Evolutionary conservation across 805 yeast species (phyloP), one percentile per base, ranked within the genome.

Genomic region (Barnettozyma populi): DNA sequence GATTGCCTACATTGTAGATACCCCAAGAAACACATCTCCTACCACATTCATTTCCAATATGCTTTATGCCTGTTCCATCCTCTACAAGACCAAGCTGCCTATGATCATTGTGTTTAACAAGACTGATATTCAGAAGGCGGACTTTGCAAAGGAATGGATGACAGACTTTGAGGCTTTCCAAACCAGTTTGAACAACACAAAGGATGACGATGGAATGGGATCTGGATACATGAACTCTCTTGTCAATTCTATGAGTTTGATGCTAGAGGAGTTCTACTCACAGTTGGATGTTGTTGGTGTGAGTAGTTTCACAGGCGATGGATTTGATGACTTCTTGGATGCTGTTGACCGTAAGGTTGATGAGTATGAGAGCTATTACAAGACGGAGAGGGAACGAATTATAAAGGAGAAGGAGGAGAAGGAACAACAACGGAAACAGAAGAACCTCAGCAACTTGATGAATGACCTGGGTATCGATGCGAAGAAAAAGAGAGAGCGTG

Each of bases 41-140:
- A 86, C 97, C 0, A 94, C 99, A 2, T 94, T 94, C 66, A 94
- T 94, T 79, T 90, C 98, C 46, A 94, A 94, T 66, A 94, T 94
- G 99, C 76, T 94, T 31, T 94, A 94, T 62, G 99, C 99, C 0
- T 94, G 99, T 70, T 92, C 98, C 7, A 92, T 94, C 44, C 74
- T 94, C 41, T 94, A 94, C 72, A 94, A 94, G 68, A 92, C 97
- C 20, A 90, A 92, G 63, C 75, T 94, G 47, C 99, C 99, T 16
- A 90, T 94, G 96, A 84, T 94, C 58, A 76, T 94, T 24, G 99
- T 94, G 1, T 94, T 94, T 74, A 94, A 94, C 70, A 94, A 94
- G 68, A 86, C 94, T 2, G 99, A 94, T 68, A 90, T 86, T 5
- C 73, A 83, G 56, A 84, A 84, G 50, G 87, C 95, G 0, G 84